Base-by-base conservation (phyloP, 257 asterid species). In the Misopates orontium region DNA sequence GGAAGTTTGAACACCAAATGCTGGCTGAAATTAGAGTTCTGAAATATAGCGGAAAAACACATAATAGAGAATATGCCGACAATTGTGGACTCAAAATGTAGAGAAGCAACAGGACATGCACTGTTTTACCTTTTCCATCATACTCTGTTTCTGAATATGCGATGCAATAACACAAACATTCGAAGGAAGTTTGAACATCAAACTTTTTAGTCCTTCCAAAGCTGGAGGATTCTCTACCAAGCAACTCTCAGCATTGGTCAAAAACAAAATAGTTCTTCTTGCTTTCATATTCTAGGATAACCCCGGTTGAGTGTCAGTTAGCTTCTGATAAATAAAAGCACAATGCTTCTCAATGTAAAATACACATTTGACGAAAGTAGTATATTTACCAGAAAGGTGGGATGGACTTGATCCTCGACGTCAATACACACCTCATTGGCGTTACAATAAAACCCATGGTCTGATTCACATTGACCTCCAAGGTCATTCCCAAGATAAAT, bases 121-220 rank as follows among this genome's bases (percentile, higher is more conserved):
- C 18, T 31, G 50, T 42, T 13, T 19, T 49, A 64, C 69, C 69
- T 49, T 64, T 5, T 28, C 45, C 11, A 8, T 32, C 8, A 19
- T 15, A 32, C 15, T 44, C 58, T 47, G 57, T 32, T 17, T 63
- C 25, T 50, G 60, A 32, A 64, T 14, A 31, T 64, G 60, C 28
- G 69, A 64, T 64, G 49, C 69, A 20, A 64, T 64, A 58, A 64
- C 45, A 50, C 31, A 50, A 14, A 64, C 21, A 51, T 13, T 64
- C 16, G 17, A 50, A 5, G 69, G 69, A 51, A 64, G 60, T 50
- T 21, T 64, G 39, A 49, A 19, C 48, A 64, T 1, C 60, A 50
- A 12, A 31, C 16, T 8, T 10, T 6, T 22, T 5, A 64, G 20
- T 19, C 69, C 59, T 22, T 32, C 19, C 25, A 25, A 31, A 41